phyloP scores from a whole-genome alignment of 805 yeast genomes.

The Candida nonsorbophila region DNA sequence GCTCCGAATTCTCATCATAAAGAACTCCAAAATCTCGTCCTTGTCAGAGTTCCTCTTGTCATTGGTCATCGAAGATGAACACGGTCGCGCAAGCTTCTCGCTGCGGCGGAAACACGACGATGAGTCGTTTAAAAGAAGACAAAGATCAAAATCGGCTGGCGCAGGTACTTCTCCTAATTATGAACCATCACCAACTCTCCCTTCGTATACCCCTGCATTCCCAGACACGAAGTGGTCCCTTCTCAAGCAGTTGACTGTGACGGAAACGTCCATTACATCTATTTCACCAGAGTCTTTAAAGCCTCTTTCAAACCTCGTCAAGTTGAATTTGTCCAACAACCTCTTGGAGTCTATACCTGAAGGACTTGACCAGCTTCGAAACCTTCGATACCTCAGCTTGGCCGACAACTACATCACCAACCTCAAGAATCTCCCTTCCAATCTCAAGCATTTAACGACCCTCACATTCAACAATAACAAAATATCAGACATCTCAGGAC shows the following conservation, averaged over 20 bases:
- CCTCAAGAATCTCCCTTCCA: slow-evolving; percentile 27
- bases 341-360: slow-evolving; percentile 44
- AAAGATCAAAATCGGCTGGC: slow-evolving; percentile 17
- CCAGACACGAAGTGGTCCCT: slow-evolving; percentile 33
- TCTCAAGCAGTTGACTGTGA: slow-evolving; percentile 35
- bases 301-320: slow-evolving; percentile 35
- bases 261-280: slow-evolving; percentile 33
- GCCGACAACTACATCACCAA: slow-evolving; percentile 36
- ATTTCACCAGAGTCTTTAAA: slow-evolving; percentile 31
- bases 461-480: slow-evolving; percentile 49
- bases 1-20: slow-evolving; percentile 49
- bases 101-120: background rate
- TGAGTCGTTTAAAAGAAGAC: slow-evolving; percentile 7
- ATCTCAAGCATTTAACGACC: slow-evolving; percentile 33
- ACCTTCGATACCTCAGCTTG: slow-evolving; percentile 42
- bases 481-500: slow-evolving; percentile 34
- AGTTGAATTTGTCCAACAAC: slow-evolving; percentile 54
- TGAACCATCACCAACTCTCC: slow-evolving; percentile 1
- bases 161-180: slow-evolving; percentile 1
- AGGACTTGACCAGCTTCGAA: slow-evolving; percentile 45
- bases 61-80: slow-evolving; percentile 50
- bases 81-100: slow-evolving; percentile 29
- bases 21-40: slow-evolving; percentile 45
- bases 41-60: slow-evolving; percentile 48
- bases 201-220: background rate